These are phyloP conservation scores for Diaporthe eres DNA, from an alignment of 2,329 filamentous ascomycete species.

Conservation along the genomic window DNA sequence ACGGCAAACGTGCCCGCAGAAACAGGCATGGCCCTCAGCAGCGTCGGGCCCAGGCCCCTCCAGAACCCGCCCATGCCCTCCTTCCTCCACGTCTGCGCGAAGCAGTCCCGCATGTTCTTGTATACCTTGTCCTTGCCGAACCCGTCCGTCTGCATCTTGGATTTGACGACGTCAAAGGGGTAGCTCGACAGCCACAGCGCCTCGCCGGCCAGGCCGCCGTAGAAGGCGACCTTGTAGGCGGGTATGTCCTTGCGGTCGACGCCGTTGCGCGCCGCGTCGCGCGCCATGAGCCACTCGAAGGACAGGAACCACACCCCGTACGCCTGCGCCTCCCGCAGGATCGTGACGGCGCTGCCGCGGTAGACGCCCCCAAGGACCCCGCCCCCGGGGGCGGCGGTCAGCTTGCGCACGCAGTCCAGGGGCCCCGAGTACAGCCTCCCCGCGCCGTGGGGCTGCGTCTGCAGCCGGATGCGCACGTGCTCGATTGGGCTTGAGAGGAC, in stretches of 20 bases:
- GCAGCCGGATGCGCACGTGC: constrained; percentile 94
- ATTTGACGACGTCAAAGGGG: constrained; percentile 98
- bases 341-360: constrained; percentile 87
- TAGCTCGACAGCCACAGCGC: constrained; percentile 94
- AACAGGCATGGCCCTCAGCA: constrained; percentile 96
- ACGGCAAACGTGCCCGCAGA: constrained; percentile 98
- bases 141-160: constrained; percentile 99
- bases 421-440: constrained; percentile 85
- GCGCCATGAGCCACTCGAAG: constrained; percentile 97
- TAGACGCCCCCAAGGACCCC: constrained; percentile 83
- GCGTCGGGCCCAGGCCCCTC: constrained; percentile 91
- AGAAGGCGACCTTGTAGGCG: constrained; percentile 88
- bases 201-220: constrained; percentile 94
- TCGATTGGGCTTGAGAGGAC: constrained; percentile 93
- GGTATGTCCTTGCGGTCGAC: constrained; percentile 83
- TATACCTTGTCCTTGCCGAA: constrained; percentile 81
- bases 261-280: constrained; percentile 83
- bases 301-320: constrained; percentile 96
- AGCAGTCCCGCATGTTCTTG: constrained; percentile 89
- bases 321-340: constrained; percentile 90
- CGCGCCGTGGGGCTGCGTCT: constrained; percentile 94
- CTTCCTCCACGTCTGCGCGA: constrained; percentile 81
- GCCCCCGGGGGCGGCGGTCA: constrained; percentile 72
- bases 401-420: constrained; percentile 89
- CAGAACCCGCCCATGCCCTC: constrained; percentile 91